These are phyloP conservation scores for Botrytis byssoidea DNA, from an alignment of 2,329 filamentous ascomycete species.

Conservation along the genomic window DNA sequence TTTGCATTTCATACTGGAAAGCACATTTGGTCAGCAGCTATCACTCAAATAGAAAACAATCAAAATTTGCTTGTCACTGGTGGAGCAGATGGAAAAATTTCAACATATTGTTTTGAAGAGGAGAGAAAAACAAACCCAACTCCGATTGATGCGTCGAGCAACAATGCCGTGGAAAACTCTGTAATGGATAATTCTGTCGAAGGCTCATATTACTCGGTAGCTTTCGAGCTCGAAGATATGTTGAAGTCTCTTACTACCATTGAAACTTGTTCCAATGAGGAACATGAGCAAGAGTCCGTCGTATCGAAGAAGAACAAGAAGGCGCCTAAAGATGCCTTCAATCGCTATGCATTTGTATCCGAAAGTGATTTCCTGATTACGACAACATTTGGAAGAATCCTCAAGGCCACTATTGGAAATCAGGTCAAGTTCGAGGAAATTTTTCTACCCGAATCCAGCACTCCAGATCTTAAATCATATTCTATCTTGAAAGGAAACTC, in stretches of 20 bases:
- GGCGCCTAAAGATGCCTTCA: conserved; percentile 48
- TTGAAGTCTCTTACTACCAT: conserved; percentile 1
- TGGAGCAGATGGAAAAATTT: conserved; percentile 76
- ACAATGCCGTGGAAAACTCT: background rate
- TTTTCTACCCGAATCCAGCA: conserved; percentile 30
- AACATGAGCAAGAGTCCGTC: background rate
- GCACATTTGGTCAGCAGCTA: conserved; percentile 79
- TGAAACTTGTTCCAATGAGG: background rate
- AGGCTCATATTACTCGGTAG: background rate
- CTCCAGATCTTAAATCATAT: conserved; percentile 47
- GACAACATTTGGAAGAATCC: conserved; percentile 60
- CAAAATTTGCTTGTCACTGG: conserved; percentile 58
- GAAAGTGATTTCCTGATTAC: conserved; percentile 53
- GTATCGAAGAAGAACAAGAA: conserved; percentile 40
- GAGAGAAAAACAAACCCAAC: background rate
- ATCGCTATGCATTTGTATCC: conserved; percentile 62
- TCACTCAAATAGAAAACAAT: conserved; percentile 37
- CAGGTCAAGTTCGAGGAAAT: conserved; percentile 36
- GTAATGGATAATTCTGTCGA: background rate
- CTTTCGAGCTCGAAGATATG: conserved; percentile 24
- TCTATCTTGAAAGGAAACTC: conserved; percentile 45
- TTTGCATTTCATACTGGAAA: conserved; percentile 76
- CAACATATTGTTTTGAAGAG: conserved; percentile 38
- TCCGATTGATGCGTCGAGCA: background rate
- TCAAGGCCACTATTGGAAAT: conserved; percentile 44